Conservation (phyloP, 305 asterid species). For the Solanum hybrid region DNA sequence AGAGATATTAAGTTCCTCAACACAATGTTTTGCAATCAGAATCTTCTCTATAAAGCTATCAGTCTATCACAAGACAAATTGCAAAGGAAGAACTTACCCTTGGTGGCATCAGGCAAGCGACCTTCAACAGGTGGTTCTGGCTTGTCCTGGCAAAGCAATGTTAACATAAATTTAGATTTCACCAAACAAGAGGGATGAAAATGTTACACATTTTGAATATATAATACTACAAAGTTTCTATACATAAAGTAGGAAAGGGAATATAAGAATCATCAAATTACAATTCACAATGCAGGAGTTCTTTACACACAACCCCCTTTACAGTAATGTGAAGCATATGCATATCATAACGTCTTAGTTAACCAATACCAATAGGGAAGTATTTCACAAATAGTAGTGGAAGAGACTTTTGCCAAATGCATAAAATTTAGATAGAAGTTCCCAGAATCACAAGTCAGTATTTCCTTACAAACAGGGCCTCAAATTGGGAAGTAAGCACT, state of each 20-base stretch:
- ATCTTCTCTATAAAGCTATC: background rate
- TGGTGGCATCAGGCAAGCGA: conserved; percentile 82
- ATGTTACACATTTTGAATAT: background rate
- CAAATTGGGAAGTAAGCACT: background rate
- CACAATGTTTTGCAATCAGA: background rate
- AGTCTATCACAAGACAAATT: background rate
- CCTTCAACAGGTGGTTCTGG: conserved; percentile 81
- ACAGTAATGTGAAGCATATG: background rate
- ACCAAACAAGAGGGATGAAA: background rate
- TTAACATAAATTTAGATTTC: background rate
- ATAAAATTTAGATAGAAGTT: background rate
- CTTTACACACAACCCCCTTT: background rate
- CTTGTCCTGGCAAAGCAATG: conserved; percentile 47
- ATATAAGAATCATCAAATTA: background rate
- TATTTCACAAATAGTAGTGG: background rate
- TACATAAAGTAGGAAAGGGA: background rate
- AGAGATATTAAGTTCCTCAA: background rate
- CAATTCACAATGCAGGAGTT: background rate
- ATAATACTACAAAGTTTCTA: background rate
- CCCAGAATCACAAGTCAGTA: background rate
- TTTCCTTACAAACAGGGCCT: background rate
- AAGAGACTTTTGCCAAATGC: background rate
- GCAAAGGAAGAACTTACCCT: conserved; percentile 28
- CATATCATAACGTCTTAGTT: background rate
- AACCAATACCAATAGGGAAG: background rate